Conservation (phyloP, 129 eudicot genomes). For the Chrysanthemum makinoi region DNA sequence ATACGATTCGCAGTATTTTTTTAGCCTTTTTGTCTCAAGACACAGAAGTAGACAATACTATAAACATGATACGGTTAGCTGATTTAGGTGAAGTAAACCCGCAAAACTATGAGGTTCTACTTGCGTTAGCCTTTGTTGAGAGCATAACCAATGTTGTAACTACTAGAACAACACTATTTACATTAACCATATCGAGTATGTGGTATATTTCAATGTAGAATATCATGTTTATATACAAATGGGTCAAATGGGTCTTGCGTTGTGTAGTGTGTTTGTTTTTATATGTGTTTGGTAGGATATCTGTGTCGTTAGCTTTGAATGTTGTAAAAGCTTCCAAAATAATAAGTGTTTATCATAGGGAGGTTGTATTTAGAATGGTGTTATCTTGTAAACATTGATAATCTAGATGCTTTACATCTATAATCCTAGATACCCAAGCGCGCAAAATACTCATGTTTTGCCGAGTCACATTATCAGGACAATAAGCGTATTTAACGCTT, state of each 20-base stretch:
- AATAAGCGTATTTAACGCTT: no score
- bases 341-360: conserved; percentile 27
- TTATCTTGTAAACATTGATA: background rate
- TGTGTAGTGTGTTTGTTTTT: conserved; percentile 1
- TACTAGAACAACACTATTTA: conserved; percentile 28
- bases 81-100: no score
- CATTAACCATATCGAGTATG: conserved; percentile 18
- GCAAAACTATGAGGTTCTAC: background rate
- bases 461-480: no score
- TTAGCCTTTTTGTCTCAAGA: no score
- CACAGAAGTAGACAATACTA: no score
- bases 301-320: conserved; percentile 23
- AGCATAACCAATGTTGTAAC: conserved; percentile 16
- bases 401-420: no score
- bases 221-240: conserved; percentile 13
- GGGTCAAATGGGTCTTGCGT: conserved; percentile 6
- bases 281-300: conserved; percentile 23
- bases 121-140: conserved; percentile 16
- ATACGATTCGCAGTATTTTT: no score
- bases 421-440: no score
- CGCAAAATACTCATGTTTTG: no score
- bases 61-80: no score
- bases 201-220: conserved; percentile 16
- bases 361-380: conserved; percentile 28
- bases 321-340: conserved; percentile 18